phyloP scores from a whole-genome alignment of 148 eudicot genomes.

The Vaccinium vitisidaea region DNA sequence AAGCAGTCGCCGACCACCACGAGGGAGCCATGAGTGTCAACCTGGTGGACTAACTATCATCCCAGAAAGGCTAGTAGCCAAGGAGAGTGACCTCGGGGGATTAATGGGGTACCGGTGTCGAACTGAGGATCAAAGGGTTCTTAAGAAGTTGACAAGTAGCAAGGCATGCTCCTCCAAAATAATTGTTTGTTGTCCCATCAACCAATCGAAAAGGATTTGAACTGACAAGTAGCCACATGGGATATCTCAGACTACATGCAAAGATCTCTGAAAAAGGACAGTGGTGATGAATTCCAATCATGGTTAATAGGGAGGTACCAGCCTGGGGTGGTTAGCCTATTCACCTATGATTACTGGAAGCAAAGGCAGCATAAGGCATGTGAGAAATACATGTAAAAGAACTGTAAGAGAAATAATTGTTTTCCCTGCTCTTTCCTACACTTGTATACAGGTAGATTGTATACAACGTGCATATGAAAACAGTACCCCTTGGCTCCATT shows the following conservation, averaged over 20 bases:
- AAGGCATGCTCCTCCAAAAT: too few species aligned
- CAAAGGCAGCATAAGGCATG: neutral
- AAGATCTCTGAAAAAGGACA: too few species aligned
- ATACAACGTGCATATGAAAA: neutral
- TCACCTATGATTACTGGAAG: neutral
- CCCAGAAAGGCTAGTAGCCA: neutral
- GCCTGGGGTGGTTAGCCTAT: too few species aligned
- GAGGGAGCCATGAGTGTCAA: neutral
- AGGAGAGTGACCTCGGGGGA: neutral
- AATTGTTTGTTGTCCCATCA: too few species aligned
- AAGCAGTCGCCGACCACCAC: neutral
- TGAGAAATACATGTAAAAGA: neutral
- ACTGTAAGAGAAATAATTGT: neutral
- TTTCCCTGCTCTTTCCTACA: neutral
- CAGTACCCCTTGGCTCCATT: neutral
- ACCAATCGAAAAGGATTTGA: too few species aligned
- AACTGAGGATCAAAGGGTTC: neutral
- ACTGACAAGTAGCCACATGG: too few species aligned
- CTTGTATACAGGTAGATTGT: neutral
- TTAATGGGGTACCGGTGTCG: neutral
- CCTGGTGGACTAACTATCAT: neutral
- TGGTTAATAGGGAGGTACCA: too few species aligned
- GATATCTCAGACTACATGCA: too few species aligned
- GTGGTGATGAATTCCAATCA: too few species aligned
- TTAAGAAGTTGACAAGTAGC: too few species aligned